Percentiles rank a stretch among this genome's conserved stretches.
Evolutionary conservation across 1,139 yeast genomes (phyloP).

Genomic region (Geotrichum reessii): DNA sequence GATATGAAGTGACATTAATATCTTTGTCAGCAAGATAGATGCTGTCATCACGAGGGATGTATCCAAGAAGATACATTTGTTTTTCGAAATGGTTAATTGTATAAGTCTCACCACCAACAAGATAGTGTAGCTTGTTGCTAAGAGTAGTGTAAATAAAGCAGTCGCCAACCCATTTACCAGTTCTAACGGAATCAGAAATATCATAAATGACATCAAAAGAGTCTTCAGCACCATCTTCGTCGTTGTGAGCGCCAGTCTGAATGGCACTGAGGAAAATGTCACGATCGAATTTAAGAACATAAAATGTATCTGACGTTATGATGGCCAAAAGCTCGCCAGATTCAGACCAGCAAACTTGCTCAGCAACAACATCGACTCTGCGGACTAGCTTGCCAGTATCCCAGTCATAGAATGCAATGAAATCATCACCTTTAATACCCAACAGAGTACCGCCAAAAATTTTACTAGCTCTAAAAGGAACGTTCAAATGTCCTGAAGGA

Average conservation of each 20-base stretch:
- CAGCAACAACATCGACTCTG: conserved; percentile 65
- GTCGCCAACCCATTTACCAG: conserved; percentile 96
- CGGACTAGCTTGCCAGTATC: conserved; percentile 77
- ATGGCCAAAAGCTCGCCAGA: conserved; percentile 85
- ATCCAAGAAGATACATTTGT: conserved; percentile 80
- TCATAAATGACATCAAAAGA: conserved; percentile 83
- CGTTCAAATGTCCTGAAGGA: conserved; percentile 51
- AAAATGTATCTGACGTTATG: conserved; percentile 70
- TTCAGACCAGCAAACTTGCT: conserved; percentile 86
- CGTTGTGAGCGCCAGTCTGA: conserved; percentile 51
- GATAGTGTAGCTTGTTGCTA: conserved; percentile 83
- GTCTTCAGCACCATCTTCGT: conserved; percentile 82
- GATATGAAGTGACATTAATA: conserved; percentile 75
- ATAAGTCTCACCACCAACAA: conserved; percentile 90
- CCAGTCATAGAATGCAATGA: conserved; percentile 91
- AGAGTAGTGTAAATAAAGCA: conserved; percentile 85
- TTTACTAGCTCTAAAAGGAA: conserved; percentile 66
- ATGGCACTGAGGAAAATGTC: conserved; percentile 62
- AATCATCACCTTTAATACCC: conserved; percentile 65
- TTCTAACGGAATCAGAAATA: conserved; percentile 70
- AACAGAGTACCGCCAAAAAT: conserved; percentile 81
- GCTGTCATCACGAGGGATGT: conserved; percentile 81
- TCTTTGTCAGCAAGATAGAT: conserved; percentile 90
- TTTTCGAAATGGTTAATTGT: conserved; percentile 92
- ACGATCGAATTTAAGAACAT: conserved; percentile 67